Conservation (phyloP, 768 basidiomycete genomes). For the Leccinum subtestaceum region DNA sequence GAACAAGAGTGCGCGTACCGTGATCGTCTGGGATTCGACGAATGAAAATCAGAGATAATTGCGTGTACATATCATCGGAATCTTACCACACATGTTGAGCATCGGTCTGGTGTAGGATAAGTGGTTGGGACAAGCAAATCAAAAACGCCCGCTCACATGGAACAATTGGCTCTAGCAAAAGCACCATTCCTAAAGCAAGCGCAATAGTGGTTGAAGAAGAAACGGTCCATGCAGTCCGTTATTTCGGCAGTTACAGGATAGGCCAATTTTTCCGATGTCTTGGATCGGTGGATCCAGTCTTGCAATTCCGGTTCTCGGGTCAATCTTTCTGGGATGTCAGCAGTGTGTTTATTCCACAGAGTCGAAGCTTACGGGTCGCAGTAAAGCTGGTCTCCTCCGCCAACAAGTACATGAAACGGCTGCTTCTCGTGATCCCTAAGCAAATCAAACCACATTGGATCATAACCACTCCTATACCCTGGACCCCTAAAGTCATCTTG, state of each 20-base stretch:
- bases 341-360: neutral
- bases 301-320: conserved; percentile 87
- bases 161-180: conserved; percentile 86
- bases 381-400: conserved; percentile 93
- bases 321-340: conserved; percentile 42
- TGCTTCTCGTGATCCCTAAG: conserved; percentile 71
- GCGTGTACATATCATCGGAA: neutral
- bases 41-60: neutral
- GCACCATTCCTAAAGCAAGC: conserved; percentile 81
- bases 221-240: conserved; percentile 72
- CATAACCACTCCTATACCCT: conserved; percentile 77
- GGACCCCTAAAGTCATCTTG: conserved; percentile 82
- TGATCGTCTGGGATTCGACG: conserved; percentile 61
- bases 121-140: neutral
- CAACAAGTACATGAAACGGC: conserved; percentile 90
- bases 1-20: conserved; percentile 43
- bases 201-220: conserved; percentile 91
- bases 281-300: conserved; percentile 70
- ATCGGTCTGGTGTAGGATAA: conserved; percentile 58
- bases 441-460: conserved; percentile 94
- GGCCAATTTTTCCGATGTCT: conserved; percentile 54
- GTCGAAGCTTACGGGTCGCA: conserved; percentile 60
- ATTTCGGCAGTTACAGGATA: conserved; percentile 72
- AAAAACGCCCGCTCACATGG: conserved; percentile 58
- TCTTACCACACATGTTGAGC: conserved; percentile 81